These are phyloP conservation scores for Neocucurbitaria cava DNA, from an alignment of 2,329 filamentous ascomycete species.

Conservation along the genomic window DNA sequence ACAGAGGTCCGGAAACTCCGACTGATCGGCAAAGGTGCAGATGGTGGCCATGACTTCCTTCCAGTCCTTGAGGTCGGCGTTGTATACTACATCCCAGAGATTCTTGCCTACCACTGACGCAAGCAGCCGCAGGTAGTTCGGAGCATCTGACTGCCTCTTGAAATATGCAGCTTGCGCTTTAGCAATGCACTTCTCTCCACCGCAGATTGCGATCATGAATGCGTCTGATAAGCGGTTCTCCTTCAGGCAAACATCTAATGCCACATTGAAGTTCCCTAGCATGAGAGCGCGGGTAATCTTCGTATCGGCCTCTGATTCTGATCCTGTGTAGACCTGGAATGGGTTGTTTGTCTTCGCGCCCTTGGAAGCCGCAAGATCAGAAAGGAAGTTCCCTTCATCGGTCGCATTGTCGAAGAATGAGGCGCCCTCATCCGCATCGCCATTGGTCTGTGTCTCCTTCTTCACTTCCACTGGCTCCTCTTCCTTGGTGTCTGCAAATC, in stretches of 20 bases:
- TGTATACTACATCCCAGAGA: constrained; percentile 97
- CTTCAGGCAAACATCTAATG: constrained; percentile 85
- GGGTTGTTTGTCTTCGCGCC: constrained; percentile 92
- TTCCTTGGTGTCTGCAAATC: constrained; percentile 71
- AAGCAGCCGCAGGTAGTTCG: constrained; percentile 90
- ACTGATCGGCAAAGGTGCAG: constrained; percentile 91
- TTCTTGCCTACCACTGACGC: constrained; percentile 95
- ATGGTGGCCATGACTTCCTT: constrained; percentile 96
- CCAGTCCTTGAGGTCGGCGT: constrained; percentile 91
- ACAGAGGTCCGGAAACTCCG: constrained; percentile 92
- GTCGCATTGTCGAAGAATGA: constrained; percentile 80
- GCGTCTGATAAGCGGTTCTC: constrained; percentile 93
- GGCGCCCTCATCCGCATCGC: constrained; percentile 57
- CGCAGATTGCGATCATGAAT: constrained; percentile 97
- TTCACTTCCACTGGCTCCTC: constrained; percentile 38
- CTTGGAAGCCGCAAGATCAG: constrained; percentile 84
- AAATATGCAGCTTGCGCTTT: constrained; percentile 94
- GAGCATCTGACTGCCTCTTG: constrained; percentile 78
- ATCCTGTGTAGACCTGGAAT: constrained; percentile 85
- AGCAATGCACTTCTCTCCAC: constrained; percentile 89
- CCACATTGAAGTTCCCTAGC: constrained; percentile 88
- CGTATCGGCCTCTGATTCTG: constrained; percentile 84
- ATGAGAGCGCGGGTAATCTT: constrained; percentile 86
- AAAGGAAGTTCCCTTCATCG: constrained; percentile 82
- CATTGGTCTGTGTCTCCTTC: constrained; percentile 54